Evolutionary conservation across 306 rosid genomes (phyloP).

Genomic region (Echinosophora koreensis): DNA sequence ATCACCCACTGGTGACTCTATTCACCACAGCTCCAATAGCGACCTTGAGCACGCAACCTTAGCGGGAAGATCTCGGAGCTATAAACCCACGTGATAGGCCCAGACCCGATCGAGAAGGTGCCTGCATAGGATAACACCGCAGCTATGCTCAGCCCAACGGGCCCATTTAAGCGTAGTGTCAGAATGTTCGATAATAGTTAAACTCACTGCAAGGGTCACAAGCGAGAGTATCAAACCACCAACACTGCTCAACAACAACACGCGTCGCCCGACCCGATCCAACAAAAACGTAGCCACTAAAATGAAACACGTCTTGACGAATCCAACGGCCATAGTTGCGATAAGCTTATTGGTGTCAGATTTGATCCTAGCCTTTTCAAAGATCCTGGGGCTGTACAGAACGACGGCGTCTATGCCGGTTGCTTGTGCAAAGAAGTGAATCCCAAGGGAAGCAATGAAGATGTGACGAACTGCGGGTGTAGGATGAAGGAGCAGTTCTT

Average conservation of each 20-base stretch:
- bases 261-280: slow-evolving; percentile 73
- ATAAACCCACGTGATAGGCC: slow-evolving; percentile 82
- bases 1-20: slow-evolving; percentile 65
- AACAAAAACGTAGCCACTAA: slow-evolving; percentile 70
- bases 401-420: slow-evolving; percentile 84
- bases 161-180: slow-evolving; percentile 50
- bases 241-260: slow-evolving; percentile 65
- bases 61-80: slow-evolving; percentile 67
- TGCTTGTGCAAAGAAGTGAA: slow-evolving; percentile 80
- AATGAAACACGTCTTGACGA: slow-evolving; percentile 63
- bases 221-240: slow-evolving; percentile 62
- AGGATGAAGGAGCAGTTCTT: slow-evolving; percentile 61
- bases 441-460: slow-evolving; percentile 63
- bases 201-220: slow-evolving; percentile 45
- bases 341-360: slow-evolving; percentile 46
- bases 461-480: slow-evolving; percentile 70
- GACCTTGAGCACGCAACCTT: slow-evolving; percentile 66
- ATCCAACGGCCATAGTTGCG: slow-evolving; percentile 76
- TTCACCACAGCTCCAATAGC: slow-evolving; percentile 65
- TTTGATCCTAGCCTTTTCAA: slow-evolving; percentile 69
- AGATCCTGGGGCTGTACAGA: slow-evolving; percentile 76
- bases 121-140: slow-evolving; percentile 59
- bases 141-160: slow-evolving; percentile 47
- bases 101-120: slow-evolving; percentile 75
- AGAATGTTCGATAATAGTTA: slow-evolving; percentile 45